Base-by-base conservation (phyloP, 257 asterid genomes). In the Solanum bulbocastanum region DNA sequence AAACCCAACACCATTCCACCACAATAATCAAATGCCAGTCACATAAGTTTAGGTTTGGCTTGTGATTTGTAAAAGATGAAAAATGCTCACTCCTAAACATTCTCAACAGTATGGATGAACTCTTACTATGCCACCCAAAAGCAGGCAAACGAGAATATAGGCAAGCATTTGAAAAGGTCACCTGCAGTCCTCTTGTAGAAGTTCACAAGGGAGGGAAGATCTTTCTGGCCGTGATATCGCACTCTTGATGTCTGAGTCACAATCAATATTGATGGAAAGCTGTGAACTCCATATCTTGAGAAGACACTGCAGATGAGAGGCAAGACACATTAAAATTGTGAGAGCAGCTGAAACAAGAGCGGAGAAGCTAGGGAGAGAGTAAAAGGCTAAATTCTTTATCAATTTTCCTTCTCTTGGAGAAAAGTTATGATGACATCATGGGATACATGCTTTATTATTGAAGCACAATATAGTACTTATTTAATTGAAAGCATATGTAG, bases 281-380 rank as follows among this genome's bases (percentile, higher is more conserved):
- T 92, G 91, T 92, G 95, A 89, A 93, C 84, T 86, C 95, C 96
- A 76, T 92, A 88, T 90, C 91, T 91, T 23, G 96, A 93, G 87
- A 93, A 91, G 69, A 91, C 92, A 71, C 96, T 93, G 97, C 91
- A 90, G 56, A 87, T 8, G 33, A 75, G 84, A 86, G 46, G 88
- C 42, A 87, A 46, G 7, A 82, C 14, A 60, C 32, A 32, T 42
- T 56, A 86, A 83, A 46, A 18, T 46, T 32, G 42, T 9, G 6
- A 46, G 16, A 81, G 39, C 8, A 81, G 30, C 42, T 46, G 39
- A 79, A 79, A 25, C 46, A 46, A 79, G 84, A 79, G 84, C 3
- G 14, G 27, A 79, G 65, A 79, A 78, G 60, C 36, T 76, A 4
- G 25, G 37, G 39, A 27, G 9, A 79, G 18, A 27, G n/a, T 66